Evolutionary conservation across 176 grass and related monocot genomes (phyloP), one percentile per base, ranked within the genome.

Genomic region (Bothriochloa decipiens): DNA sequence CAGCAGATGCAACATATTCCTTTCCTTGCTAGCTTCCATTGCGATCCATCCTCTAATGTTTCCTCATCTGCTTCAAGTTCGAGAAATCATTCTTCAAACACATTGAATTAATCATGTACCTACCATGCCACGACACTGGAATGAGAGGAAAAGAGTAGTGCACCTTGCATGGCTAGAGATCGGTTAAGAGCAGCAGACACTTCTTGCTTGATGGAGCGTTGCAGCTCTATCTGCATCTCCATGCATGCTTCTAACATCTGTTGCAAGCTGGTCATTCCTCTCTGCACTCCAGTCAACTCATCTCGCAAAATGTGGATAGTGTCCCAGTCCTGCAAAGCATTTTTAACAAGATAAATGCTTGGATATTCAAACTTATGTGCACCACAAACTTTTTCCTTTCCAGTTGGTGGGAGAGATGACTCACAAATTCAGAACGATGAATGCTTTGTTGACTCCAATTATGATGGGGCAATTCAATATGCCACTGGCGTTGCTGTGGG

Each of bases 151-250:
- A 57, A 76, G 23, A 72, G 27, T 61, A 25, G 9, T 8, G 7
- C 20, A 92, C 91, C 91, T 87, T 32, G 74, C 15, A 76, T 12
- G 76, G 82, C 35, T 35, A 53, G 11, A 42, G 90, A 86, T 53
- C 87, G 82, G 82, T 95, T 93, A 40, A 97, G 84, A 79, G 95
- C 92, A 26, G 91, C 84, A 65, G 95, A 93, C 13, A 97, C 91
- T 76, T 97, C 95, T 37, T 95, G 95, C 58, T 86, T 86, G 76
- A 97, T 88, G 67, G 92, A 87, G 2, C 95, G 89, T 69, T 95
- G 95, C 39, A 95, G 11, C 80, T 97, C 95, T 49, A 97, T 86
- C 86, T 97, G 95, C 95, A 97, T 97, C 76, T 97, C 95, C 91
- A 97, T 93, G 67, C 95, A 95, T 71, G 92, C 86, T 57, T 90